These are phyloP conservation scores for Haplosporangium gracile DNA, from an alignment of 192 early-diverging fungal species.

Conservation along the genomic window DNA sequence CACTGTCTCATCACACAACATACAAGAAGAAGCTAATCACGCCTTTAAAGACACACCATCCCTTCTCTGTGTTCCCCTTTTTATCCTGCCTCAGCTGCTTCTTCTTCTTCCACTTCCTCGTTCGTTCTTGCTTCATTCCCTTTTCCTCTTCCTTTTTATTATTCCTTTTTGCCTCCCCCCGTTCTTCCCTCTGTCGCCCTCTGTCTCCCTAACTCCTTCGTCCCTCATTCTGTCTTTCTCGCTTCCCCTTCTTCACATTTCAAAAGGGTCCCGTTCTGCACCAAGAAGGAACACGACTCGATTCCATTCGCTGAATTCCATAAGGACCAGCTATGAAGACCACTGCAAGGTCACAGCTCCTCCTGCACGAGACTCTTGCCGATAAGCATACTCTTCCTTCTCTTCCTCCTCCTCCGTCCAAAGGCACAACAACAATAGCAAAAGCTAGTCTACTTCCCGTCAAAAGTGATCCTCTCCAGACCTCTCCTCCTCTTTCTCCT, in stretches of 20 bases:
- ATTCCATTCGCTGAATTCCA: conserved; percentile 3
- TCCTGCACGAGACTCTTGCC: neutral
- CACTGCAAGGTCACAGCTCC: neutral
- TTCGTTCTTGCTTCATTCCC: neutral
- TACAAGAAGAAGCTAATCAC: neutral
- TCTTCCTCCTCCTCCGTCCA: neutral
- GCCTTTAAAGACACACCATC: neutral
- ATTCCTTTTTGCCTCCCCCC: neutral
- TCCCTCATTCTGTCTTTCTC: neutral
- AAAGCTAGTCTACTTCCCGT: neutral
- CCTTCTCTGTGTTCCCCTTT: neutral
- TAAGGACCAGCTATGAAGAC: neutral
- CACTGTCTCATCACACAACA: neutral
- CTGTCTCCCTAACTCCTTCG: neutral
- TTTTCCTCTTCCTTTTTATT: neutral
- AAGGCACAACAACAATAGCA: neutral
- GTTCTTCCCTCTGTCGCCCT: neutral
- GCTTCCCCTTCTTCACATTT: neutral
- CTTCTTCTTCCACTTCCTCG: neutral
- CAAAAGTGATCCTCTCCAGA: neutral
- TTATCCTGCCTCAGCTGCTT: neutral
- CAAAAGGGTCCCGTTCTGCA: conserved; percentile 28
- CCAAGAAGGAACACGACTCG: conserved; percentile 15
- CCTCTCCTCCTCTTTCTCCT: neutral
- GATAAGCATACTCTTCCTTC: neutral